These are phyloP conservation scores for Sapria himalayana DNA, from an alignment of 345 rosid genomes.

Conservation along the genomic window DNA sequence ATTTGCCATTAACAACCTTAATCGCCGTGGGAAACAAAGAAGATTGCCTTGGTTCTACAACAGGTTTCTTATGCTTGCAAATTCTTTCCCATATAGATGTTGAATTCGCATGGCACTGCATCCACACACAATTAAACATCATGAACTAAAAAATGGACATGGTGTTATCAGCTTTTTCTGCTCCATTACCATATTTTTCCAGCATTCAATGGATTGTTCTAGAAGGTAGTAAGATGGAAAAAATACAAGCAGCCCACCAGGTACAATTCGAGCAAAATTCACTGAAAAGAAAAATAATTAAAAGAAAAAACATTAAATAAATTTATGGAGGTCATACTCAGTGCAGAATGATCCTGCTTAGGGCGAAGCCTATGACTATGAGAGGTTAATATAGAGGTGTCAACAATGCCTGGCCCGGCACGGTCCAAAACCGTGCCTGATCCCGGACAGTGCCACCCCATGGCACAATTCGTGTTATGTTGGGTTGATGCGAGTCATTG, in stretches of 20 bases:
- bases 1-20: constrained; percentile 39
- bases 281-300: constrained; percentile 25
- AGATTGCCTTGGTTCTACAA: constrained; percentile 84
- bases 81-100: constrained; percentile 89
- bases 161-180: constrained; percentile 8
- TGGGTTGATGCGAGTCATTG: no score
- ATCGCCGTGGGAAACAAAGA: constrained; percentile 54
- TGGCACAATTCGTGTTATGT: no score
- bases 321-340: no score
- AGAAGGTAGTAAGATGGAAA: constrained; percentile 87
- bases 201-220: constrained; percentile 63
- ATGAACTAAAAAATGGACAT: constrained; percentile 5
- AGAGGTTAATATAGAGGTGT: no score
- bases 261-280: constrained; percentile 81
- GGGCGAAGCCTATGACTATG: no score
- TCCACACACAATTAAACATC: constrained; percentile 9
- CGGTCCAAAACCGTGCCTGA: no score
- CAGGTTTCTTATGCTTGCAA: constrained; percentile 75
- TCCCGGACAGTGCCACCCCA: no score
- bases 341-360: no score
- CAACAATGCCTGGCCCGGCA: no score
- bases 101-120: constrained; percentile 35
- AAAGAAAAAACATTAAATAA: constrained; percentile 6
- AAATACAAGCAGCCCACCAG: constrained; percentile 86
- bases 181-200: constrained; percentile 61